Evolutionary conservation across 345 rosid species (phyloP).

Genomic region (Raphanus sativus): DNA sequence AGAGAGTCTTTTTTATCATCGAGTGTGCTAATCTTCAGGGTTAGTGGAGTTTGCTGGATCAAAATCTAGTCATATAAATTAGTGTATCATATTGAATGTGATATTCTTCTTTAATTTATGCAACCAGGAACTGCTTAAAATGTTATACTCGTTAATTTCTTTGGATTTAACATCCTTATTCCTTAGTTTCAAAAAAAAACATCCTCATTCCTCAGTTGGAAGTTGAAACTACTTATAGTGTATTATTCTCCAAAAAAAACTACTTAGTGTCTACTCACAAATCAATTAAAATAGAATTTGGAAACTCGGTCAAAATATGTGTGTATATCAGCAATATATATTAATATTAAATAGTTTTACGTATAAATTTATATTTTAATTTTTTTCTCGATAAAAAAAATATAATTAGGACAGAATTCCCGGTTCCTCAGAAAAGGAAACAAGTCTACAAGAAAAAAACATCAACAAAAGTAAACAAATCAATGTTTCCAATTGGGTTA

Average conservation of each 20-base stretch:
- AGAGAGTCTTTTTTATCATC: too few species aligned
- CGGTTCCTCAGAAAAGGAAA: not conserved
- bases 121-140: not conserved
- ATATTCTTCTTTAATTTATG: not conserved
- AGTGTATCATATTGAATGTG: too few species aligned
- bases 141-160: not conserved
- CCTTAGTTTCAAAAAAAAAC: not conserved
- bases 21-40: too few species aligned
- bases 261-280: not conserved
- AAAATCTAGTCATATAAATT: too few species aligned
- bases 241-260: not conserved
- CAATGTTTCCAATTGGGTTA: not conserved
- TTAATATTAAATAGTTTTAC: not conserved
- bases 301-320: not conserved
- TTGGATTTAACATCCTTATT: not conserved
- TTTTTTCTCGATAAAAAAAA: not conserved
- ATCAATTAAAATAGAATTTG: not conserved
- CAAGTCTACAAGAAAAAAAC: not conserved
- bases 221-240: too few species aligned
- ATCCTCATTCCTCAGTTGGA: too few species aligned
- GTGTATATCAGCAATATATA: not conserved
- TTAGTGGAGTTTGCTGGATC: too few species aligned
- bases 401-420: not conserved
- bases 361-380: not conserved
- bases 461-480: not conserved